A percentile compares a stretch with the other conserved stretches of the same genome.
Conservation (phyloP, 495 filamentous ascomycete species). For the Cladorrhinum samala region DNA sequence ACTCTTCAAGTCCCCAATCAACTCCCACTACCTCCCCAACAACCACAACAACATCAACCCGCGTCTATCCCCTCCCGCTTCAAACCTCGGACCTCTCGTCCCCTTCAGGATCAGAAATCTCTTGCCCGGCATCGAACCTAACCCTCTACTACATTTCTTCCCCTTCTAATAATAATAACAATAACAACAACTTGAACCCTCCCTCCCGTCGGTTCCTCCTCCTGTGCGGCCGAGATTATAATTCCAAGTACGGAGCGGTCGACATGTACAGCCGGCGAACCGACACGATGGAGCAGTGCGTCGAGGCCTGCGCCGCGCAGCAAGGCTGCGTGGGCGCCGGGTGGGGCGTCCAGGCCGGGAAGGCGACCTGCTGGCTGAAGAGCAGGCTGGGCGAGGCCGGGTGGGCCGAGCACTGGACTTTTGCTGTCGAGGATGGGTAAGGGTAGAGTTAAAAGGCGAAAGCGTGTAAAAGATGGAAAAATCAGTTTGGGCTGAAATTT, state of each 20-base stretch:
- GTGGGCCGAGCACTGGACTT: slow-evolving; percentile 41
- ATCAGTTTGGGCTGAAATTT: neutral
- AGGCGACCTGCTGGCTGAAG: slow-evolving; percentile 46
- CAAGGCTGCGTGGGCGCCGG: slow-evolving; percentile 29
- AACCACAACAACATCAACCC: neutral
- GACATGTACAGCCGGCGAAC: slow-evolving; percentile 22
- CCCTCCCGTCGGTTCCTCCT: slow-evolving; percentile 20
- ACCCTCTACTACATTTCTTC: too few relatives aligned
- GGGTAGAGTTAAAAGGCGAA: neutral
- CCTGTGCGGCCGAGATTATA: slow-evolving; percentile 34
- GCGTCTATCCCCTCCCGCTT: neutral
- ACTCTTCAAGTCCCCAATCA: too few relatives aligned
- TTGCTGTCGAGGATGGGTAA: slow-evolving; percentile 32
- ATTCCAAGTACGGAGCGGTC: slow-evolving; percentile 15
- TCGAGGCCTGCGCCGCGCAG: slow-evolving; percentile 23
- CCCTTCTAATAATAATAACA: too few relatives aligned
- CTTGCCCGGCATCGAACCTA: too few relatives aligned
- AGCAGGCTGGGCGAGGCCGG: slow-evolving; percentile 46
- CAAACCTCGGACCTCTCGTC: too few relatives aligned
- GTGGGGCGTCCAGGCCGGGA: slow-evolving; percentile 25
- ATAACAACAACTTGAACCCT: too few relatives aligned
- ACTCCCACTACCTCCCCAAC: too few relatives aligned
- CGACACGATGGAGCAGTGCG: slow-evolving; percentile 24
- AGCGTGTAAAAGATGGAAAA: neutral
- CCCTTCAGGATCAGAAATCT: too few relatives aligned